Base-by-base conservation (phyloP, 176 grass and related monocot species). In the Oryza meridionalis region DNA sequence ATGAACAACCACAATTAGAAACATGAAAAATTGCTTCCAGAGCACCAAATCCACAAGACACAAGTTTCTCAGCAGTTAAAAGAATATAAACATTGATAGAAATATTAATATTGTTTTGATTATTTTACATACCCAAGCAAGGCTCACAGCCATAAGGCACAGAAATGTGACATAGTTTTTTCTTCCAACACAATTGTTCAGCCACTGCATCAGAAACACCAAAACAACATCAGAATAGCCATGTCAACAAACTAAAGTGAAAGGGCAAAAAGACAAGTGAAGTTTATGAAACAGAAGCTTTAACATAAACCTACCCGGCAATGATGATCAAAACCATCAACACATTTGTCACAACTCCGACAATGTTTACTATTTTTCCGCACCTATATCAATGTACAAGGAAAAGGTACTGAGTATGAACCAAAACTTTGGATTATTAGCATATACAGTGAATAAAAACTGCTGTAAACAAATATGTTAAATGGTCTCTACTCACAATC, bases 271-370 rank as follows among this genome's bases (percentile, higher is more conserved):
- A 19, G 22, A 44, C 10, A 29, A 79, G 73, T 22, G n/a, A 24
- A 10, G 58, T 62, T 62, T 62, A 61, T 42, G 69, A 68, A 86
- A 63, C 53, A 77, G 31, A 84, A 71, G 31, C 27, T 70, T 65
- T 12, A 69, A 49, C 79, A 73, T 61, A 70, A 81, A 96, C 91
- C 84, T 92, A 99, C 96, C 91, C 96, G 89, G 25, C 96, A 99
- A 77, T 99, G 96, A 86, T 99, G 96, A 81, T 99, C 96, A 86
- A 99, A 99, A 37, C 96, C 91, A 87, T 99, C 96, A 55, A 99
- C 96, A 53, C 96, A 99, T 82, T 99, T 99, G 80, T 99, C 90
- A 65, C 96, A 99, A 79, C 96, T 99, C 81, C 96, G 88, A 64
- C 96, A 99, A 77, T 99, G 96, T 70, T 99, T 99, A 86, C 93